Conservation (phyloP, 345 rosid genomes). For the Aquilaria sinensis region DNA sequence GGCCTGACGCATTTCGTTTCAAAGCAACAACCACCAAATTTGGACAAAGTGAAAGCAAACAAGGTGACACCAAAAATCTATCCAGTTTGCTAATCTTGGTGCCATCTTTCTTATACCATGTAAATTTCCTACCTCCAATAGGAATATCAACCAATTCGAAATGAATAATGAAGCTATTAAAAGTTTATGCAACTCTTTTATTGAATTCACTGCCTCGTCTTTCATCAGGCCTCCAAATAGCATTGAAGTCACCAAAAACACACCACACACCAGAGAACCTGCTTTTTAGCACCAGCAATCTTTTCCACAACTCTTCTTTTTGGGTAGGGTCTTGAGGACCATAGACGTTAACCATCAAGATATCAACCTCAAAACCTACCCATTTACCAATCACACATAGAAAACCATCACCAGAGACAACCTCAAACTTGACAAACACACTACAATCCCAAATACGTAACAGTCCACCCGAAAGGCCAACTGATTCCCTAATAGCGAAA, state of each 20-base stretch:
- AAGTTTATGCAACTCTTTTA: background rate
- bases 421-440: background rate
- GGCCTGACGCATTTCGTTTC: background rate
- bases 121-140: background rate
- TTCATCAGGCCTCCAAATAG: background rate
- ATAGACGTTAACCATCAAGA: too few relatives aligned
- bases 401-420: background rate
- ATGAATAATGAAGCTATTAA: too few relatives aligned
- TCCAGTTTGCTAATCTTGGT: background rate
- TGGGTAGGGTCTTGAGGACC: background rate
- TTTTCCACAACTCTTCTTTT: background rate
- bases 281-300: background rate
- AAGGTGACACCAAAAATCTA: background rate
- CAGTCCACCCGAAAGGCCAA: background rate
- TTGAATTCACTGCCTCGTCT: background rate
- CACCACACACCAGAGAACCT: background rate
- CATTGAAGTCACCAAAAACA: background rate
- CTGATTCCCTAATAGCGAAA: background rate
- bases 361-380: background rate
- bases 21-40: background rate
- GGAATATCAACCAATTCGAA: too few relatives aligned
- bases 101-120: background rate
- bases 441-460: background rate
- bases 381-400: background rate
- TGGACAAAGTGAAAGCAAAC: background rate